These are phyloP conservation scores for Verticillium isaacii DNA, from an alignment of 2,329 filamentous ascomycete species.

Conservation along the genomic window DNA sequence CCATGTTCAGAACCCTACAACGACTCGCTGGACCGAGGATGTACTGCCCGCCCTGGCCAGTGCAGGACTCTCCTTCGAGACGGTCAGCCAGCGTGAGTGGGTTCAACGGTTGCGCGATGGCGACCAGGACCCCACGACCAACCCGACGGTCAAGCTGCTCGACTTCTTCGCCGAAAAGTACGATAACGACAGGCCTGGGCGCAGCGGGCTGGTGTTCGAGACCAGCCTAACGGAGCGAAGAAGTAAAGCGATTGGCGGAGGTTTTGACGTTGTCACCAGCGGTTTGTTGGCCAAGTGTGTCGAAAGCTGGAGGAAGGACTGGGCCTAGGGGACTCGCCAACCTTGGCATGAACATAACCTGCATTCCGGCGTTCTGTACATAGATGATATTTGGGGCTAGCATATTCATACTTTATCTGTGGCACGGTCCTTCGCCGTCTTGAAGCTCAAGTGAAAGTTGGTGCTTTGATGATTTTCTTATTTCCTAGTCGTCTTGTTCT, in stretches of 20 bases:
- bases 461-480: too few species aligned
- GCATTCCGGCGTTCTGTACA: background rate
- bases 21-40: slow-evolving; percentile 46
- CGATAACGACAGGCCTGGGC: slow-evolving; percentile 32
- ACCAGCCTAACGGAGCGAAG: slow-evolving; percentile 26
- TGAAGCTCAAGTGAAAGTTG: too few species aligned
- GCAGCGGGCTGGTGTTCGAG: slow-evolving; percentile 31
- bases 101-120: slow-evolving; percentile 35
- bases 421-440: background rate
- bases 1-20: slow-evolving; percentile 46
- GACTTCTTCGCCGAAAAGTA: slow-evolving; percentile 50
- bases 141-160: slow-evolving; percentile 46
- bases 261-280: slow-evolving; percentile 30
- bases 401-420: background rate
- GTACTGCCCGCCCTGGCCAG: slow-evolving; percentile 44
- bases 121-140: slow-evolving; percentile 41
- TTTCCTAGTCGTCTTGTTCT: too few species aligned
- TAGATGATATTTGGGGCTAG: background rate
- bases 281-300: slow-evolving; percentile 27
- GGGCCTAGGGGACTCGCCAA: background rate
- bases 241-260: slow-evolving; percentile 24
- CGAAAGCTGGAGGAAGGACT: slow-evolving; percentile 6
- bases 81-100: slow-evolving; percentile 39
- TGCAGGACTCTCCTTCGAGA: slow-evolving; percentile 38
- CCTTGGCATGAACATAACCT: background rate